Conservation (phyloP, 176 grass and related monocot species). For the Pharus latifolius region DNA sequence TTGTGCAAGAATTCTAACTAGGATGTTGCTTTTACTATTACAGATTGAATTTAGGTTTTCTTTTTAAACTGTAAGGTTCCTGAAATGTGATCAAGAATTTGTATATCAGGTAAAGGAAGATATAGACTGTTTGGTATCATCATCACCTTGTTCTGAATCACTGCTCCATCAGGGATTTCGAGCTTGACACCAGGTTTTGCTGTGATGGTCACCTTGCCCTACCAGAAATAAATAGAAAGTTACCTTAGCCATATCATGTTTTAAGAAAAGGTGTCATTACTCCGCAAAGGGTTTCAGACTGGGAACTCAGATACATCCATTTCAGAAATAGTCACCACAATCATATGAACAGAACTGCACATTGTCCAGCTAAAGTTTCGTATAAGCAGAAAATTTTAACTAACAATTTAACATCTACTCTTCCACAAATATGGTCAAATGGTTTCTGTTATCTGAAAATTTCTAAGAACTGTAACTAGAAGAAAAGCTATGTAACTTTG, state of each 20-base stretch:
- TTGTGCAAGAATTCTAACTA: not conserved
- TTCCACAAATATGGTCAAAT: not conserved
- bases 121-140: not conserved
- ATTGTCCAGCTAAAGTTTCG: not conserved
- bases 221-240: not conserved
- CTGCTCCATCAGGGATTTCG: slow-evolving; percentile 61
- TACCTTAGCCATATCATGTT: not conserved
- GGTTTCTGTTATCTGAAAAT: not conserved
- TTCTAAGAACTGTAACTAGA: not conserved
- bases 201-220: slow-evolving; percentile 64
- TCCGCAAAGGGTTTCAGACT: not conserved
- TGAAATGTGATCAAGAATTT: not conserved
- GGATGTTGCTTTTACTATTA: not conserved
- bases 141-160: slow-evolving; percentile 71
- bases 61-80: not conserved
- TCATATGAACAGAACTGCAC: not conserved
- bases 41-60: not conserved
- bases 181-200: slow-evolving; percentile 63
- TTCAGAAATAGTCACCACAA: not conserved
- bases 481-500: not conserved
- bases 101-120: not conserved
- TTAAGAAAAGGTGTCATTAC: not conserved
- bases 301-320: not conserved
- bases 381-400: not conserved
- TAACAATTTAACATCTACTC: not conserved